These are phyloP conservation scores for Zygotorulaspora mrakii DNA, from an alignment of 1,139 yeast species.

Conservation along the genomic window DNA sequence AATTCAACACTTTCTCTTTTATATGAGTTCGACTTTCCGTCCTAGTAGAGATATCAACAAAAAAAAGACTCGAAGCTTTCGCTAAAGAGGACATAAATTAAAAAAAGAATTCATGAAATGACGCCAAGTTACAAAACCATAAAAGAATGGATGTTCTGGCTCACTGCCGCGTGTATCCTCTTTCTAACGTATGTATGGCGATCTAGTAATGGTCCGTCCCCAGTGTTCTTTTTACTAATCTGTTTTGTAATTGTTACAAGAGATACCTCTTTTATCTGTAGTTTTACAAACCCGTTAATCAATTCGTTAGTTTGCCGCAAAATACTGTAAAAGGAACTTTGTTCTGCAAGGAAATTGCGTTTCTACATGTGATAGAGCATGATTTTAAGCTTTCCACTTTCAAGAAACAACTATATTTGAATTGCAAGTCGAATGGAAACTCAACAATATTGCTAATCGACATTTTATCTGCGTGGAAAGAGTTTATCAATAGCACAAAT, in stretches of 20 bases:
- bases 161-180: conserved; percentile 31
- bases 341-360: conserved; percentile 11
- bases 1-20: conserved; percentile 3
- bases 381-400: conserved; percentile 22
- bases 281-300: conserved; percentile 17
- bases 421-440: conserved; percentile 7
- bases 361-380: conserved; percentile 29
- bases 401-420: conserved; percentile 18
- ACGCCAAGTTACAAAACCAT: background rate
- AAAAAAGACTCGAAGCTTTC: conserved; percentile 1
- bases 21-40: conserved; percentile 1
- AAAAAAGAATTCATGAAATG: too few species aligned
- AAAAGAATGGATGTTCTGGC: conserved; percentile 29
- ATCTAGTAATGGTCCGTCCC: background rate
- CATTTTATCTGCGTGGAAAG: conserved; percentile 25
- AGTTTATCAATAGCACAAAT: conserved; percentile 5
- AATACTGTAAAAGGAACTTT: conserved; percentile 2
- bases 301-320: conserved; percentile 13
- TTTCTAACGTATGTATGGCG: conserved; percentile 22
- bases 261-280: conserved; percentile 4
- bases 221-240: background rate
- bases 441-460: conserved; percentile 23
- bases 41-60: conserved; percentile 3
- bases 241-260: conserved; percentile 3
- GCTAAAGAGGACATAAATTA: too few species aligned